phyloP scores from a whole-genome alignment of 1,284 basidiomycete genomes.

The Ceratobasidium papillatum region DNA sequence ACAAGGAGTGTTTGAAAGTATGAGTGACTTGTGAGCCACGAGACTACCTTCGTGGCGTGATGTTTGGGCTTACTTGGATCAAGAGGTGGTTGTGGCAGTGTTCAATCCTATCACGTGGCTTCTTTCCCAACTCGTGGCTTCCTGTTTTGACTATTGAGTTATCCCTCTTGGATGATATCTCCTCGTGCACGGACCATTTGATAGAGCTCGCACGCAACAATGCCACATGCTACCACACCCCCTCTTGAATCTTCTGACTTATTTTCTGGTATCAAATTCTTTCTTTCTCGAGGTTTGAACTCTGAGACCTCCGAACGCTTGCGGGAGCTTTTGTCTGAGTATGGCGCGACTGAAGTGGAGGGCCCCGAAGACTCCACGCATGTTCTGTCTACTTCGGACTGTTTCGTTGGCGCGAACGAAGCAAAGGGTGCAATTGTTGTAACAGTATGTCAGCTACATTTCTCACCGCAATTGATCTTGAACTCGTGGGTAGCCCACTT shows the following conservation, averaged over 20 bases:
- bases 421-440: conserved; percentile 13
- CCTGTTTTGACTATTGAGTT: not conserved
- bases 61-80: not conserved
- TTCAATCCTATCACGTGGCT: conserved; percentile 7
- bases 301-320: not conserved
- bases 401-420: conserved; percentile 24
- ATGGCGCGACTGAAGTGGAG: conserved; percentile 33
- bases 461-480: not conserved
- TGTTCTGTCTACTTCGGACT: conserved; percentile 31
- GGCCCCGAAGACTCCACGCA: conserved; percentile 7
- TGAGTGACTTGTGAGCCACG: not conserved
- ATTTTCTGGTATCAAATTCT: conserved; percentile 32
- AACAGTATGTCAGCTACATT: conserved; percentile 4
- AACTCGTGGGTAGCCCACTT: conserved; percentile 18
- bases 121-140: conserved; percentile 13
- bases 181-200: not conserved
- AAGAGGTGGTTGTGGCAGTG: not conserved
- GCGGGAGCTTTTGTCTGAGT: conserved; percentile 22
- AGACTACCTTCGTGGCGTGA: not conserved
- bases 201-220: not conserved
- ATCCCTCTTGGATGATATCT: conserved; percentile 11
- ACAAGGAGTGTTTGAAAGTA: not conserved
- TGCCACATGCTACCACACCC: not conserved
- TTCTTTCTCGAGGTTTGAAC: conserved; percentile 25
- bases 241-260: not conserved